These are phyloP conservation scores for Fibroporia radiculosa DNA, from an alignment of 768 basidiomycete genomes.

Conservation along the genomic window DNA sequence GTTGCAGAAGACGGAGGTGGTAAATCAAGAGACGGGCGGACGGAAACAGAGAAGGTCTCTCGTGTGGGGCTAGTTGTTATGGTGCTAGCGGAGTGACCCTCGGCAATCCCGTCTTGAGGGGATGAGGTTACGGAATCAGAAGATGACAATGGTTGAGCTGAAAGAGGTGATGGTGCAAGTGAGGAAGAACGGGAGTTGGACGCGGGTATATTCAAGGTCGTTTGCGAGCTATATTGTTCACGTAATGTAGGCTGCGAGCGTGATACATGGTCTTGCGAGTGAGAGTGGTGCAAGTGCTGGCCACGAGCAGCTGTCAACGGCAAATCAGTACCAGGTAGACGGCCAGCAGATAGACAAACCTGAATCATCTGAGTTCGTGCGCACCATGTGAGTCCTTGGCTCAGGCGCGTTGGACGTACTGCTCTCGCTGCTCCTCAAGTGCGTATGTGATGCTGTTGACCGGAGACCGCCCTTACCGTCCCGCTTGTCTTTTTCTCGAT, in stretches of 20 bases:
- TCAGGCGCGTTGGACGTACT: conserved; percentile 17
- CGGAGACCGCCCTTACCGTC: conserved; percentile 22
- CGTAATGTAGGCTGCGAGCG: conserved; percentile 4
- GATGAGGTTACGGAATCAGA: background rate
- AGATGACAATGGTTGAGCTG: background rate
- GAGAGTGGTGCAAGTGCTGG: conserved; percentile 4
- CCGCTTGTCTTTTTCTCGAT: conserved; percentile 22
- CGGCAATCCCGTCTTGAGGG: conserved; percentile 5
- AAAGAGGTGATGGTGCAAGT: conserved; percentile 10
- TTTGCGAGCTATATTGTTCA: conserved; percentile 18
- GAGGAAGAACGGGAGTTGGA: background rate
- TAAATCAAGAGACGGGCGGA: conserved; percentile 21
- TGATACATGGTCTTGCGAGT: conserved; percentile 3
- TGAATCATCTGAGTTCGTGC: conserved; percentile 26
- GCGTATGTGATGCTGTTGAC: conserved; percentile 23
- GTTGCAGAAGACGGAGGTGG: conserved; percentile 23
- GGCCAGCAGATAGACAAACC: conserved; percentile 16
- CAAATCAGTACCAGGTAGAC: background rate
- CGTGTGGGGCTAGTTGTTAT: conserved; percentile 9
- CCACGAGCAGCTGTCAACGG: conserved; percentile 6
- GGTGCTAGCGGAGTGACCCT: conserved; percentile 3
- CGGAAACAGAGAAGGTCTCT: conserved; percentile 5
- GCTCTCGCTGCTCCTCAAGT: conserved; percentile 19
- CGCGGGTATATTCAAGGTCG: conserved; percentile 5
- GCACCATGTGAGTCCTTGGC: conserved; percentile 15